Base-by-base conservation (phyloP, 1,284 basidiomycete species). In the Rhodotorula sp. region DNA sequence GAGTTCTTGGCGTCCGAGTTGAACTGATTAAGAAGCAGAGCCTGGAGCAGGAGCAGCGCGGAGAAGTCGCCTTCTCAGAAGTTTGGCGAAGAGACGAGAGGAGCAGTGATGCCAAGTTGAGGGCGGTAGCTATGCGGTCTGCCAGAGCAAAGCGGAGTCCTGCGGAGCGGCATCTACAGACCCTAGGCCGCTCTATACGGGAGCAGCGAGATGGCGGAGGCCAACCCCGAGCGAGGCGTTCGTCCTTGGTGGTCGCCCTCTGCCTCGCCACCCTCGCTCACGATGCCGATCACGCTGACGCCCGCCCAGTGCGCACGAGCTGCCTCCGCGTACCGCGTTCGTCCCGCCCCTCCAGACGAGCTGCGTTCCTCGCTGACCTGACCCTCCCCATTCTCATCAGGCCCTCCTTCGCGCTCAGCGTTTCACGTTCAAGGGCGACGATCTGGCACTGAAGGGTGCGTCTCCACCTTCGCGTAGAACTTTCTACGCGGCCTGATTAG, bases 341-440 rank as follows among this genome's bases (percentile, higher is more conserved):
- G 69, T 29, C 13, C 10, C 19, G 6, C 25, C 36, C 21, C 22
- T 29, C 13, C 44, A 9, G 15, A 10, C 9, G n/a, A 1, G 13
- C 21, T 7, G 17, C 12, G 15, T 3, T 3, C 25, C 17, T 19
- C 22, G 57, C 56, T 59, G 61, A 60, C 39, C 41, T 50, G 46
- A 34, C 10, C 56, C 55, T 46, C 41, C 21, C 61, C 58, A 8
- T 41, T 8, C 39, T 53, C 50, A 41, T 27, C 66, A 76, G 75
- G 68, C 75, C 9, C 53, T 76, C 8, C 37, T 76, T 12, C 67
- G 72, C 17, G 70, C 75, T 10, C 73, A 74, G 55, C 64, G 73
- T 10, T 32, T 76, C 58, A 76, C 75, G 17, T 76, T 76, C 71
- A 72, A 72, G 56, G 73, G 73, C 21, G 75, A 76, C 67, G 66